Percentiles rank a stretch among this genome's conserved stretches.
Conservation (phyloP, 306 rosid genomes). For the Carpinus fangiana region DNA sequence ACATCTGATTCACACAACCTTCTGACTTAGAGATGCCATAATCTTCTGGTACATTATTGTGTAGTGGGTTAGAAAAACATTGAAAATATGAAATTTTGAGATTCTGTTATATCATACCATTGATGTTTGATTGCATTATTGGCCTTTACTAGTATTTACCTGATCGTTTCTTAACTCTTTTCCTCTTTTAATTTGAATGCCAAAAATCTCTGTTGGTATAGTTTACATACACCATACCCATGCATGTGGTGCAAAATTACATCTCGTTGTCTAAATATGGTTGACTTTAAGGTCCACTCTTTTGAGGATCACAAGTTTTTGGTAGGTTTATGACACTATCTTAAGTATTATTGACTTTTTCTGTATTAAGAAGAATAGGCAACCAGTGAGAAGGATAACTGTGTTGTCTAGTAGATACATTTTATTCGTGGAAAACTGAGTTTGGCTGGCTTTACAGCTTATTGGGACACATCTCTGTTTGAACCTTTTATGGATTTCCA, state of each 20-base stretch:
- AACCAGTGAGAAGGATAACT: neutral
- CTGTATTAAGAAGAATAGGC: neutral
- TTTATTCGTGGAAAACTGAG: neutral
- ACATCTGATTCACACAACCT: neutral
- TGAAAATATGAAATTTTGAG: neutral
- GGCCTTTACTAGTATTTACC: neutral
- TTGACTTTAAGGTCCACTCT: neutral
- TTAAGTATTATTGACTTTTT: neutral
- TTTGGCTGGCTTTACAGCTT: neutral
- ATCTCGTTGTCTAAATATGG: slow-evolving; percentile 2
- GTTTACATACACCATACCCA: neutral
- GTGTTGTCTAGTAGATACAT: neutral
- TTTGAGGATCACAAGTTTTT: slow-evolving; percentile 20
- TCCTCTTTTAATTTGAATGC: neutral
- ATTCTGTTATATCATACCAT: neutral
- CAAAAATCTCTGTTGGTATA: neutral
- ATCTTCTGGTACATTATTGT: neutral
- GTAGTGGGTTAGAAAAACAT: neutral
- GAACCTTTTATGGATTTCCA: neutral
- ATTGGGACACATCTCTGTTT: neutral
- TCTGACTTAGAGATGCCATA: slow-evolving; percentile 4
- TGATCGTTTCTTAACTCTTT: neutral
- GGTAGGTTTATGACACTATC: neutral
- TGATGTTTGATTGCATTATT: neutral
- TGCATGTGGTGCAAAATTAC: neutral